Evolutionary conservation across 1,139 yeast species (phyloP).

Genomic region (Yamadazyma blattariae): DNA sequence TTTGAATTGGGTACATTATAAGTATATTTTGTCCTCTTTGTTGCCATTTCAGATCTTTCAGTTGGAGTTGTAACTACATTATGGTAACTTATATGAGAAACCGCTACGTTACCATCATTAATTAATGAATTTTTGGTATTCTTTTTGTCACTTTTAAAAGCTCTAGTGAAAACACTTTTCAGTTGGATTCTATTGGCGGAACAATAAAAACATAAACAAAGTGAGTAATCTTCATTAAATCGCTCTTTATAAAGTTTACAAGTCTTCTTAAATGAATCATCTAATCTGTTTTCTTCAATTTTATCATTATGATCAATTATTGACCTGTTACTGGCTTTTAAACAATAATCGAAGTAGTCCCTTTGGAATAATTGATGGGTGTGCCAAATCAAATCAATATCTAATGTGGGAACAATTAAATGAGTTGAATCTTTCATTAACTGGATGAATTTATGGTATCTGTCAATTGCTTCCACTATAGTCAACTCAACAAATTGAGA

Average conservation of each 20-base stretch:
- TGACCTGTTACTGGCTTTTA: background rate
- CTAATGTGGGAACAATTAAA: slow-evolving; percentile 36
- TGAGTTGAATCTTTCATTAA: slow-evolving; percentile 10
- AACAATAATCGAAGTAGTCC: slow-evolving; percentile 13
- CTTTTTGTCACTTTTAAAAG: too few species aligned
- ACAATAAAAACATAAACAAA: slow-evolving; percentile 18
- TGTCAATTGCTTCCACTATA: slow-evolving; percentile 17
- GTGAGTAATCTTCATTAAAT: slow-evolving; percentile 13
- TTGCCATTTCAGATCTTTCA: too few species aligned
- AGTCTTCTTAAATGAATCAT: background rate
- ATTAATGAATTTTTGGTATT: too few species aligned
- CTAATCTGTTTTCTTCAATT: slow-evolving; percentile 12
- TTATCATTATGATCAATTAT: slow-evolving; percentile 13
- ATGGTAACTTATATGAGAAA: too few species aligned
- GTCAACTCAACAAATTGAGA: slow-evolving; percentile 20
- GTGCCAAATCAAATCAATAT: slow-evolving; percentile 41
- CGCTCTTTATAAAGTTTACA: slow-evolving; percentile 9
- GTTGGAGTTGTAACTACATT: too few species aligned
- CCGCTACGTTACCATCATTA: too few species aligned
- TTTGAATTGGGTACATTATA: too few species aligned
- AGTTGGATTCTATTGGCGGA: too few species aligned
- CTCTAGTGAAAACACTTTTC: too few species aligned
- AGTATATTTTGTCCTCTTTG: too few species aligned
- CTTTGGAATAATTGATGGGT: slow-evolving; percentile 33
- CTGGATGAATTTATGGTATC: slow-evolving; percentile 26